Base-by-base conservation (phyloP, 331 rosid genomes). In the Rhamnella rubrinervis region DNA sequence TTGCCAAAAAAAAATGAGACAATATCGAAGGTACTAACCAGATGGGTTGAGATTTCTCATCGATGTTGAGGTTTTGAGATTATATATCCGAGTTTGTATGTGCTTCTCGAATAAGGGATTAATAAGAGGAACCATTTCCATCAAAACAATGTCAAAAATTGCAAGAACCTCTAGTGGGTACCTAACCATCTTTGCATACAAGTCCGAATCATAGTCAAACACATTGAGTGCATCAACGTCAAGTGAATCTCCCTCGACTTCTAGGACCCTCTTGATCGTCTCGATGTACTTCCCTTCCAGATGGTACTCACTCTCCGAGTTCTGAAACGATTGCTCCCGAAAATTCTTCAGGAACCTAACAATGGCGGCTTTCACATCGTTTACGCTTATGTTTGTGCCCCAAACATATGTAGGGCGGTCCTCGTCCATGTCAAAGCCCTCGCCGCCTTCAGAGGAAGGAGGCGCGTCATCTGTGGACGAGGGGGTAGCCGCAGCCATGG, bases 121-220 rank as follows among this genome's bases (percentile, higher is more conserved):
- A 28, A 91, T 77, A 19, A 83, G 46, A 55, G 89, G 85, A 71
- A 93, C 91, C 97, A 93, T 84, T 50, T 86, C 95, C 97, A 93
- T 91, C 91, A 93, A 71, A 81, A 89, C 98, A 77, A 93, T 80
- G 72, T 93, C 98, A 67, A 93, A 93, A 66, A 93, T 91, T 0
- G 97, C 98, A 5, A 93, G 95, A 55, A 93, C 98, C 85, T 93
- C 98, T 5, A 93, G 97, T 1, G 98, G 97, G 38, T 87, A 93
- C 64, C 98, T 83, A 6, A 89, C 95, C 97, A 93, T 87, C 86
- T 93, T 93, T 12, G 89, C 85, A 53, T 93, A 93, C 83, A 93
- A 82, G 73, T 93, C 97, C 0, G 93, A 81, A 72, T 93, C 98
- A 39, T 93, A 93, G 77, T 82, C 95, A 70, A 89, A 89, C 78